These are phyloP conservation scores for Dactylellina drechsleri DNA, from an alignment of 2,329 filamentous ascomycete genomes.

Conservation along the genomic window DNA sequence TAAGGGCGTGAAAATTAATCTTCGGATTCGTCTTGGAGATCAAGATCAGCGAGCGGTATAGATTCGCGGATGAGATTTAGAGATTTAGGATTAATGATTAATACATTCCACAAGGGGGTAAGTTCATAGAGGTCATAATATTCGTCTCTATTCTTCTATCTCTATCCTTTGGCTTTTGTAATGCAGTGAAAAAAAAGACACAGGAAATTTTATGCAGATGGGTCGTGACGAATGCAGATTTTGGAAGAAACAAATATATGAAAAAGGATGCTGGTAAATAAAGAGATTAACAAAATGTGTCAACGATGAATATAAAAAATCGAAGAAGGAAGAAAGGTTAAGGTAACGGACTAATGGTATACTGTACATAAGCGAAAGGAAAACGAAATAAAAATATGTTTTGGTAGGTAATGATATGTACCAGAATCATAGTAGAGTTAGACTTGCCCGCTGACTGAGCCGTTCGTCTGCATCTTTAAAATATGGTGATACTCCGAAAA, in stretches of 20 bases:
- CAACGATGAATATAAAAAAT: slow-evolving; percentile 4
- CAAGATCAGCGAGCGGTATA: no score
- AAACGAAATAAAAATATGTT: background rate
- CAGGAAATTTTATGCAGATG: background rate
- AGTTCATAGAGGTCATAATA: no score
- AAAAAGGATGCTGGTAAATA: slow-evolving; percentile 14
- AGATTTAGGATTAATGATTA: no score
- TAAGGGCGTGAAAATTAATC: no score
- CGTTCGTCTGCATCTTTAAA: background rate
- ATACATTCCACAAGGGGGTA: no score
- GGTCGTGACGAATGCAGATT: background rate
- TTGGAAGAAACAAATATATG: background rate
- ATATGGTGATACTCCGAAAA: slow-evolving; percentile 2
- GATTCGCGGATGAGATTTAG: no score
- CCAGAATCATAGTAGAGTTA: slow-evolving; percentile 6
- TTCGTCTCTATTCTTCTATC: no score
- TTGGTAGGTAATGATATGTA: slow-evolving; percentile 8
- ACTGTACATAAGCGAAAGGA: slow-evolving; percentile 41
- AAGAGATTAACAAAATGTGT: background rate
- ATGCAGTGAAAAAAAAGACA: background rate
- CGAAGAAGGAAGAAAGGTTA: background rate
- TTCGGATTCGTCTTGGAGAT: no score
- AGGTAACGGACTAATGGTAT: slow-evolving; percentile 15
- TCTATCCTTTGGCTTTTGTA: background rate
- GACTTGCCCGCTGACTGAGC: background rate